Base-by-base conservation (phyloP, 257 asterid genomes). In the Lavandula angustifolia region DNA sequence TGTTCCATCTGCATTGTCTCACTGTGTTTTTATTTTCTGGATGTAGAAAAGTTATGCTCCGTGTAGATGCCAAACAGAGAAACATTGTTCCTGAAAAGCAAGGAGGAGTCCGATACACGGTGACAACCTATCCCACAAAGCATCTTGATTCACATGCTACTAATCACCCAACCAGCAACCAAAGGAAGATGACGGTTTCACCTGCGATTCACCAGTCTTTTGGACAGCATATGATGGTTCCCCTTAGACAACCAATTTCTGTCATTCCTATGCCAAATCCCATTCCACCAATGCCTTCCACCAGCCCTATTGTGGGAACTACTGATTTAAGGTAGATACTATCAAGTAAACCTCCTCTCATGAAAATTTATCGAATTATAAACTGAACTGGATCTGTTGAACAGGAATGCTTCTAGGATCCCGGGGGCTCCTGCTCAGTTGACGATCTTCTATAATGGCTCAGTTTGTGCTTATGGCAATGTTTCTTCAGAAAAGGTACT, bases 1-100 rank as follows among this genome's bases (percentile, higher is more conserved):
- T 57, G 51, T 61, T 50, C 70, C 50, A 54, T 54, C 57, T 66
- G 56, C 69, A 52, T 63, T 56, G 29, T 69, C 67, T 42, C 14
- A 22, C 33, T 50, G 46, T 44, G 29, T 73, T 76, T 63, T 34
- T 22, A 27, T 77, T 76, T 54, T 55, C 47, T 74, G 59, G 63
- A 48, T 78, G 79, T 94, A 94, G 99, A 74, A 91, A 94, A 82
- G 96, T 91, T 76, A 94, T 94, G 99, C 98, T 94, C 61, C 94
- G 89, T 4, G 99, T 94, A 51, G 99, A 94, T 81, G 95, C 99
- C 76, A 94, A 85, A 67, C 99, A 94, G 95, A 79, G 75, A 49
- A 78, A 62, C 53, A 42, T 58, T 62, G 68, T 68, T 71, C 75
- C 71, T 51, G 82, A 77, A 68, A 74, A 55, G 52, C 94, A 79